phyloP scores from a whole-genome alignment of 2,329 filamentous ascomycete genomes.

The Cladosporium sp. region DNA sequence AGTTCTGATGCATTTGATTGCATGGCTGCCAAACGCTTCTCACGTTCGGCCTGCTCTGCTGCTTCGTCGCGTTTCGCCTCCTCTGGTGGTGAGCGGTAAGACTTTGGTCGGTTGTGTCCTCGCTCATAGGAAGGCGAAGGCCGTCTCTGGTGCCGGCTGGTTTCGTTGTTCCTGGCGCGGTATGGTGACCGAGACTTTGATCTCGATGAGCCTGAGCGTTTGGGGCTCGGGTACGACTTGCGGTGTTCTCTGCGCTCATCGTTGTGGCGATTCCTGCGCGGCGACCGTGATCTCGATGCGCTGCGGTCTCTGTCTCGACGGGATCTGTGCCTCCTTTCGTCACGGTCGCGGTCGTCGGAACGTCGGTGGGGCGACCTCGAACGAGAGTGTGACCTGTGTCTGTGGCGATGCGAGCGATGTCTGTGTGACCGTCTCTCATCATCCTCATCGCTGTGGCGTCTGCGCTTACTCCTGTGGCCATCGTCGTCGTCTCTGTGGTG shows the following conservation, averaged over 20 bases:
- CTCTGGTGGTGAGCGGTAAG: conserved; percentile 33
- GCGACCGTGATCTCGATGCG: conserved; percentile 42
- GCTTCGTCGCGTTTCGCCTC: conserved; percentile 23
- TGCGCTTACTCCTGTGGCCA: conserved; percentile 36
- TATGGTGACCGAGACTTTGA: conserved; percentile 39
- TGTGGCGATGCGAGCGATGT: conserved; percentile 35
- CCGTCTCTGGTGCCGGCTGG: conserved; percentile 23
- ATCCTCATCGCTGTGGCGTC: conserved; percentile 38
- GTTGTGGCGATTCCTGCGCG: conserved; percentile 40
- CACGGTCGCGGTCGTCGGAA: conserved; percentile 25
- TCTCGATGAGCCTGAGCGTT: conserved; percentile 39
- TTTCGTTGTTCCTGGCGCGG: conserved; percentile 22
- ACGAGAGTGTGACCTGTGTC: conserved; percentile 30
- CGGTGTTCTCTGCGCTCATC: conserved; percentile 36
- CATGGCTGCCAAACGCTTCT: conserved; percentile 44
- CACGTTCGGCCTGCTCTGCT: conserved; percentile 39
- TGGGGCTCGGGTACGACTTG: conserved; percentile 39
- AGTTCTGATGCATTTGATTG: conserved; percentile 57
- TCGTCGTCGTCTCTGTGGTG: conserved; percentile 34
- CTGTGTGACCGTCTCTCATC: conserved; percentile 37
- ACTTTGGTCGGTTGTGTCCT: conserved; percentile 24
- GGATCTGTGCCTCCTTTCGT: conserved; percentile 28
- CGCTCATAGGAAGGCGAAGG: conserved; percentile 29
- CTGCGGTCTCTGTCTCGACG: conserved; percentile 34
- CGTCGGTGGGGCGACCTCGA: conserved; percentile 31